Conservation (phyloP, 2,329 filamentous ascomycete species). For the Aspergillus clavatus region DNA sequence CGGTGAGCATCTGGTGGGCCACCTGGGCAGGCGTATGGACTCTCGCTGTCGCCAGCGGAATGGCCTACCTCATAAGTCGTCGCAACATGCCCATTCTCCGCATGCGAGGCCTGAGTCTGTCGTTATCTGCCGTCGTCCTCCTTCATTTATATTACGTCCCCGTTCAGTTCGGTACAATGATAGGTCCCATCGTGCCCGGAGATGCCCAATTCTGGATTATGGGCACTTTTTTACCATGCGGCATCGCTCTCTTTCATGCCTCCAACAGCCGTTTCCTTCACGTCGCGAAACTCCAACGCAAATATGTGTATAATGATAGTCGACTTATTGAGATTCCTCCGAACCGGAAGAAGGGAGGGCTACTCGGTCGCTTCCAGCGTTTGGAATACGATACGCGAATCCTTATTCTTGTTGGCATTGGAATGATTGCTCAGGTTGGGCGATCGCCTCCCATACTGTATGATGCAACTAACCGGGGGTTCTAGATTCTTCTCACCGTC, state of each 20-base stretch:
- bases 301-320: conserved; percentile 30
- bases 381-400: conserved; percentile 24
- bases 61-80: conserved; percentile 29
- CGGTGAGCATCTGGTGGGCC: conserved; percentile 28
- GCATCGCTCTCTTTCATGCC: conserved; percentile 62
- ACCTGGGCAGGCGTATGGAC: conserved; percentile 31
- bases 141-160: conserved; percentile 38
- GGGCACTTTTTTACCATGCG: conserved; percentile 60
- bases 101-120: conserved; percentile 36
- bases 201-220: conserved; percentile 62
- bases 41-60: conserved; percentile 24
- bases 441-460: background rate
- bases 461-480: conserved; percentile 1
- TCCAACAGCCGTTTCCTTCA: conserved; percentile 59
- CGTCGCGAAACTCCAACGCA: conserved; percentile 52
- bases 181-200: conserved; percentile 43
- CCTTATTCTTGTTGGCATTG: conserved; percentile 45
- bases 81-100: conserved; percentile 33
- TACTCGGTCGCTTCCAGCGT: conserved; percentile 19
- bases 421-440: conserved; percentile 54
- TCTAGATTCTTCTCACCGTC: conserved; percentile 54
- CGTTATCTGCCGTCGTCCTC: conserved; percentile 32
- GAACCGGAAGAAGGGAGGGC: conserved; percentile 9
- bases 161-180: conserved; percentile 32
- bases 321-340: conserved; percentile 3